Conservation (phyloP, 78 protist species). For the Monosiga brevicollis region DNA sequence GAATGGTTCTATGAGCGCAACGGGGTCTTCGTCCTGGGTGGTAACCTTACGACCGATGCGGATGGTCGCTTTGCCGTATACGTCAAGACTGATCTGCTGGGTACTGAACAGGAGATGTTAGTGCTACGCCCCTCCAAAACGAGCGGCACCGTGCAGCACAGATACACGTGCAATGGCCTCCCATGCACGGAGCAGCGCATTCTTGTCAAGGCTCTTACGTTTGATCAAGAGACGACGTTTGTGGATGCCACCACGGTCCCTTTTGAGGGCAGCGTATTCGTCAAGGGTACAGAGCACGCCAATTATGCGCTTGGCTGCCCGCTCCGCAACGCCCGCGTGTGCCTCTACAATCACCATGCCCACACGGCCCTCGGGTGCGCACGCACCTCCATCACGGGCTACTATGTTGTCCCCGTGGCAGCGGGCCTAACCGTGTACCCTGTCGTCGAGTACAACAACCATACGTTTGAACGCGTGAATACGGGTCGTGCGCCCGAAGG, state of each 20-base stretch:
- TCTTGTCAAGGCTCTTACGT: background rate
- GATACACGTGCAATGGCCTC: background rate
- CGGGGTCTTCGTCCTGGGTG: too few species aligned
- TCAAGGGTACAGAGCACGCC: background rate
- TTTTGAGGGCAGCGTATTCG: background rate
- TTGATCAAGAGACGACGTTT: background rate
- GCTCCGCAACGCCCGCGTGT: background rate
- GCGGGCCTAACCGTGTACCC: too few species aligned
- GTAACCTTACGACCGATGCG: background rate
- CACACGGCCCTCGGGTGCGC: too few species aligned
- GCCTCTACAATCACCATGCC: background rate
- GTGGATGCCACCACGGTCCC: background rate
- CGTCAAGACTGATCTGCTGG: background rate
- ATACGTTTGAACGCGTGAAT: too few species aligned
- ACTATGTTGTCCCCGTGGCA: too few species aligned
- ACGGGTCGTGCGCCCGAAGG: too few species aligned
- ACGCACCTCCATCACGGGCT: too few species aligned
- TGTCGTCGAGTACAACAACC: too few species aligned
- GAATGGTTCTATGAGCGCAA: too few species aligned
- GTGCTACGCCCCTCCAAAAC: background rate
- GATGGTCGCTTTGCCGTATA: background rate
- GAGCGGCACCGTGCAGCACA: background rate
- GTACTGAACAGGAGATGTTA: background rate
- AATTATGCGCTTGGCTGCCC: background rate
- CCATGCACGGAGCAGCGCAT: background rate